Conservation (phyloP, 2,329 filamentous ascomycete species). For the Magnaporthales sp. region DNA sequence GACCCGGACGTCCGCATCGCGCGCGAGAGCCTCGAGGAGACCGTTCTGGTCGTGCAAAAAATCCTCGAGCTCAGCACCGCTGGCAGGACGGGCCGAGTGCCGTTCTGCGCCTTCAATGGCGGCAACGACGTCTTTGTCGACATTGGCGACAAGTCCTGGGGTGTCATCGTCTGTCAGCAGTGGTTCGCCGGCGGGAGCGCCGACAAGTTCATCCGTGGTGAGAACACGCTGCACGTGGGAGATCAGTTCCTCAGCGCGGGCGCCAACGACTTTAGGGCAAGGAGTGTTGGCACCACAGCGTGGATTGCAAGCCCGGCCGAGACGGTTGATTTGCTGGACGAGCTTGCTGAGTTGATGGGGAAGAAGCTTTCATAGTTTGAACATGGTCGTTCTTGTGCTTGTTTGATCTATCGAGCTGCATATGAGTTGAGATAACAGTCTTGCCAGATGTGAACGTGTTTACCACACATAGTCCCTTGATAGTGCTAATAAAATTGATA, state of each 20-base stretch:
- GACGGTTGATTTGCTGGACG: slow-evolving; percentile 83
- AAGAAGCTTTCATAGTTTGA: slow-evolving; percentile 28
- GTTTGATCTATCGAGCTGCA: not conserved
- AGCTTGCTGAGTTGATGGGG: slow-evolving; percentile 56
- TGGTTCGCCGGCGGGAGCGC: slow-evolving; percentile 61
- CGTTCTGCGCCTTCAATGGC: slow-evolving; percentile 97
- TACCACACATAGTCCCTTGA: not conserved
- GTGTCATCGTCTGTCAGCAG: slow-evolving; percentile 82
- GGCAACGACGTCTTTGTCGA: slow-evolving; percentile 98
- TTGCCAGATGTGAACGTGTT: not conserved
- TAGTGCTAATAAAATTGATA: not conserved
- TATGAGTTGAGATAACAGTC: not conserved
- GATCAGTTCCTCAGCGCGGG: slow-evolving; percentile 95
- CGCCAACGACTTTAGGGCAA: slow-evolving; percentile 93
- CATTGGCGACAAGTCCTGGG: slow-evolving; percentile 96
- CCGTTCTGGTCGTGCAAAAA: slow-evolving; percentile 88
- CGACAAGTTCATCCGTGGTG: slow-evolving; percentile 45
- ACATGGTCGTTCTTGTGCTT: not conserved
- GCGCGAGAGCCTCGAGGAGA: slow-evolving; percentile 89
- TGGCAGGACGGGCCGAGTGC: slow-evolving; percentile 48
- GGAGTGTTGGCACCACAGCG: slow-evolving; percentile 84
- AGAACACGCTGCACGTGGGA: slow-evolving; percentile 84
- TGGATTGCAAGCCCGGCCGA: slow-evolving; percentile 94
- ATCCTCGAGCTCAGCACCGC: slow-evolving; percentile 75
- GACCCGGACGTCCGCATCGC: slow-evolving; percentile 39